Percentiles rank a stretch among this genome's conserved stretches.
Evolutionary conservation across 805 yeast species (phyloP).

Genomic region (Hanseniaspora valbyensis): DNA sequence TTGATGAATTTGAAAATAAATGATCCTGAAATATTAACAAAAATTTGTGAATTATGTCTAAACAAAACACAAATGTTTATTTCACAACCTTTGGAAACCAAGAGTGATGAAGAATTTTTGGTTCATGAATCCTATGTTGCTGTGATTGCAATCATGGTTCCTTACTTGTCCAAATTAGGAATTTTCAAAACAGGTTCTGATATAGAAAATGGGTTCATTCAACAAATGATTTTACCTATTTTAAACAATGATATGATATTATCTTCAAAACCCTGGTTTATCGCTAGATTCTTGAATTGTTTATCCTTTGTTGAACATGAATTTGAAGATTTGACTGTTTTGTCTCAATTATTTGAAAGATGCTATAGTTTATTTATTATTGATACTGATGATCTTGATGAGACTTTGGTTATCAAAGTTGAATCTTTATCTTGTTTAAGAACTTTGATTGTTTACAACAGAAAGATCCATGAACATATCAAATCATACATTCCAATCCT

Average conservation of each 20-base stretch:
- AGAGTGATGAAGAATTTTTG: neutral
- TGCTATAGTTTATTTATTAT: slow-evolving; percentile 32
- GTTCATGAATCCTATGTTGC: slow-evolving; percentile 3
- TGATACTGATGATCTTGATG: slow-evolving; percentile 33
- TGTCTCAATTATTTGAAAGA: slow-evolving; percentile 34
- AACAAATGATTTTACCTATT: neutral
- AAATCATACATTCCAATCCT: slow-evolving; percentile 64
- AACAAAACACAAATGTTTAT: slow-evolving; percentile 2
- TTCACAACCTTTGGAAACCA: neutral
- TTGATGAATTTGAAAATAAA: slow-evolving; percentile 11
- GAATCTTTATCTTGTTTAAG: slow-evolving; percentile 84
- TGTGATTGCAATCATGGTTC: slow-evolving; percentile 1
- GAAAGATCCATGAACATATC: slow-evolving; percentile 54
- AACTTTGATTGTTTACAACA: slow-evolving; percentile 56
- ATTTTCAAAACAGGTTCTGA: neutral
- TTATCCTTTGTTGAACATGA: slow-evolving; percentile 32
- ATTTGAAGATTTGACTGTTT: slow-evolving; percentile 31
- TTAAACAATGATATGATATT: slow-evolving; percentile 8
- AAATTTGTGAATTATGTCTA: slow-evolving; percentile 3
- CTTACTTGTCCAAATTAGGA: neutral
- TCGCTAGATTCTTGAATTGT: slow-evolving; percentile 61
- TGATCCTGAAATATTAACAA: neutral
- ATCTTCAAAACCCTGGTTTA: slow-evolving; percentile 40
- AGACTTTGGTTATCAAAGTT: slow-evolving; percentile 60
- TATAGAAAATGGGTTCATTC: slow-evolving; percentile 9